These are phyloP conservation scores for Shiraia bambusicola DNA, from an alignment of 2,329 filamentous ascomycete species.

Conservation along the genomic window DNA sequence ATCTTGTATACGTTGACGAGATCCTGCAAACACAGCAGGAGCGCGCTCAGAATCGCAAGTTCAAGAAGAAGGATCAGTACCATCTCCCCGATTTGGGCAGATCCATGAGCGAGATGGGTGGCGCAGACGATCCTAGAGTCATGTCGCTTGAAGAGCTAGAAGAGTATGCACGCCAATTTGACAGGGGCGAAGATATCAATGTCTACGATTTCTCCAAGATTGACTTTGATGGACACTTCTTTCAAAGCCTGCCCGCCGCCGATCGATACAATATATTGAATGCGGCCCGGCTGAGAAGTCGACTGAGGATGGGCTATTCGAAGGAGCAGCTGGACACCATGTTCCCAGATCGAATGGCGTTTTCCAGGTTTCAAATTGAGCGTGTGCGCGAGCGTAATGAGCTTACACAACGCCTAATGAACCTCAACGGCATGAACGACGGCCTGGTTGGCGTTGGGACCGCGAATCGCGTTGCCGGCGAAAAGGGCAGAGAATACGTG, in stretches of 20 bases:
- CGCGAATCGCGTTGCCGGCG: constrained; percentile 71
- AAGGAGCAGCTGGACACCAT: constrained; percentile 95
- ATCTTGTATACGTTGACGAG: constrained; percentile 90
- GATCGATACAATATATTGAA: constrained; percentile 98
- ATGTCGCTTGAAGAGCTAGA: constrained; percentile 96
- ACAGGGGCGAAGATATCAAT: constrained; percentile 84
- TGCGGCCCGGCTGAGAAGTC: constrained; percentile 81
- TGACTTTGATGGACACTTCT: constrained; percentile 95
- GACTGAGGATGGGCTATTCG: constrained; percentile 90
- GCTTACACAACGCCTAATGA: constrained; percentile 91
- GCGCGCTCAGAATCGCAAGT: constrained; percentile 70
- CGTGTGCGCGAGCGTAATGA: constrained; percentile 90
- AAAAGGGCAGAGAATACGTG: constrained; percentile 91
- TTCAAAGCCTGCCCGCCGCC: constrained; percentile 81
- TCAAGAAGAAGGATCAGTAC: constrained; percentile 91
- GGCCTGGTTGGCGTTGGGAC: constrained; percentile 66
- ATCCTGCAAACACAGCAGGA: constrained; percentile 77
- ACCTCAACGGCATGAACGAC: constrained; percentile 84
- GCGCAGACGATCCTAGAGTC: constrained; percentile 87
- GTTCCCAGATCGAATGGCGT: constrained; percentile 97
- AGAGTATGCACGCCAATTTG: constrained; percentile 89
- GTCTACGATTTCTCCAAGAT: constrained; percentile 97
- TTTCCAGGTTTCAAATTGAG: constrained; percentile 95
- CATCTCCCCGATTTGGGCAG: constrained; percentile 84
- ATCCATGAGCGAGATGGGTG: constrained; percentile 81